phyloP scores from a whole-genome alignment of 2,329 filamentous ascomycete genomes.

The Proliferodiscus dingleyae region DNA sequence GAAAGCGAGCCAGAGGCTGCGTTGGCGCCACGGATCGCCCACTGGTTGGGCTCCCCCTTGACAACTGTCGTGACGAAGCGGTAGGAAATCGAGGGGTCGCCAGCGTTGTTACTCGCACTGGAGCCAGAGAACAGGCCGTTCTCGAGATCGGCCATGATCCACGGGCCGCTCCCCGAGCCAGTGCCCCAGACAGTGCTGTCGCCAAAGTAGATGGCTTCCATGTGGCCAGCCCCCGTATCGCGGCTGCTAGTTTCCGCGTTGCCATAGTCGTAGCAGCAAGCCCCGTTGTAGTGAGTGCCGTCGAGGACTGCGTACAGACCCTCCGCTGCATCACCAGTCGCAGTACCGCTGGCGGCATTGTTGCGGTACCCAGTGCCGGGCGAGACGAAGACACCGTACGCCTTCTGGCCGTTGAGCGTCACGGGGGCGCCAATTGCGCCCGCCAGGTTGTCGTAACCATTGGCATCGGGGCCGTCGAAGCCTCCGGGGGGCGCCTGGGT shows the following conservation, averaged over 20 bases:
- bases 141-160: conserved; percentile 66
- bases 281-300: conserved; percentile 53
- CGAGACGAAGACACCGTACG: conserved; percentile 58
- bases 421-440: conserved; percentile 57
- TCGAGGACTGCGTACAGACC: conserved; percentile 59
- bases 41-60: conserved; percentile 52
- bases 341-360: conserved; percentile 46
- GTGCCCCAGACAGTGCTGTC: conserved; percentile 48
- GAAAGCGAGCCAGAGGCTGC: conserved; percentile 49
- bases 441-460: conserved; percentile 56
- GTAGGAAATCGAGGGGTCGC: conserved; percentile 46
- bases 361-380: conserved; percentile 61
- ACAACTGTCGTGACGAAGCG: conserved; percentile 54
- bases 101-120: conserved; percentile 42
- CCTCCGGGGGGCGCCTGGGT: conserved; percentile 56
- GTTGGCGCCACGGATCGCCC: conserved; percentile 56
- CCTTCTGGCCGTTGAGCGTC: conserved; percentile 54
- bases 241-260: conserved; percentile 48
- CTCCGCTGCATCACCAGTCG: conserved; percentile 50
- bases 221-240: conserved; percentile 58
- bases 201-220: conserved; percentile 66
- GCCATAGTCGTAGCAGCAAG: conserved; percentile 55
- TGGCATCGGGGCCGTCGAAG: conserved; percentile 48
- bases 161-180: conserved; percentile 55
- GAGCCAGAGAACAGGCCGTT: conserved; percentile 59